A percentile compares a stretch with the other conserved stretches of the same genome.
Conservation (phyloP, 2,329 filamentous ascomycete genomes). For the Trichoderma citrinoviride region DNA sequence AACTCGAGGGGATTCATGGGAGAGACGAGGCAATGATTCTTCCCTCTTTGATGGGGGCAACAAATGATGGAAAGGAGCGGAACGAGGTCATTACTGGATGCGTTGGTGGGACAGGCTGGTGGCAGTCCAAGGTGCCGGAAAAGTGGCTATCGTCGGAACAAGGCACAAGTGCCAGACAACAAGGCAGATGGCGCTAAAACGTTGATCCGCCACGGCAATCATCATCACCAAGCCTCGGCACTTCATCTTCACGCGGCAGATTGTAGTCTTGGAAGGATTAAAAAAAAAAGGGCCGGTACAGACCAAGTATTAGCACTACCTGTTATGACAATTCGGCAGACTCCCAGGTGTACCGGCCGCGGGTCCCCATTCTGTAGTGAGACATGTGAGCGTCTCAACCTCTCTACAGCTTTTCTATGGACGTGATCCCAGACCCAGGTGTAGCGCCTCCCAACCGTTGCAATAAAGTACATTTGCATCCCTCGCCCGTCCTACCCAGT, state of each 20-base stretch:
- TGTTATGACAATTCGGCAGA: not conserved
- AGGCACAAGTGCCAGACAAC: not conserved
- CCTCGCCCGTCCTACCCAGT: conserved; percentile 17
- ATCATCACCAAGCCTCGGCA: not conserved
- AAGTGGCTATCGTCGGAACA: conserved; percentile 22
- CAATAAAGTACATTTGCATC: conserved; percentile 24
- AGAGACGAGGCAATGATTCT: not conserved
- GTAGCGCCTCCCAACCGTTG: conserved; percentile 14
- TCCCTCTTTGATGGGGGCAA: not conserved
- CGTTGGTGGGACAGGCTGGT: too few relatives aligned
- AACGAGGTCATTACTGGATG: not conserved
- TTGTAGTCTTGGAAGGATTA: not conserved
- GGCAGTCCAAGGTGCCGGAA: conserved; percentile 10
- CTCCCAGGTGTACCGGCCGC: not conserved
- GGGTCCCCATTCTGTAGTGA: conserved; percentile 17
- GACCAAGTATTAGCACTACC: too few relatives aligned
- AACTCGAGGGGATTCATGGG: not conserved
- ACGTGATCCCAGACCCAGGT: conserved; percentile 19
- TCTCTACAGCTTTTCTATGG: conserved; percentile 20
- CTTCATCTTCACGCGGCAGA: too few relatives aligned
- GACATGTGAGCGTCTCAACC: conserved; percentile 13
- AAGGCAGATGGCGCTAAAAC: conserved; percentile 4
- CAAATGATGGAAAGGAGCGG: not conserved
- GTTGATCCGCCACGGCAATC: conserved; percentile 2
- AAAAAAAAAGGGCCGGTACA: too few relatives aligned